Evolutionary conservation across 1,139 yeast genomes (phyloP).

Genomic region (Yamadazyma aaseri): DNA sequence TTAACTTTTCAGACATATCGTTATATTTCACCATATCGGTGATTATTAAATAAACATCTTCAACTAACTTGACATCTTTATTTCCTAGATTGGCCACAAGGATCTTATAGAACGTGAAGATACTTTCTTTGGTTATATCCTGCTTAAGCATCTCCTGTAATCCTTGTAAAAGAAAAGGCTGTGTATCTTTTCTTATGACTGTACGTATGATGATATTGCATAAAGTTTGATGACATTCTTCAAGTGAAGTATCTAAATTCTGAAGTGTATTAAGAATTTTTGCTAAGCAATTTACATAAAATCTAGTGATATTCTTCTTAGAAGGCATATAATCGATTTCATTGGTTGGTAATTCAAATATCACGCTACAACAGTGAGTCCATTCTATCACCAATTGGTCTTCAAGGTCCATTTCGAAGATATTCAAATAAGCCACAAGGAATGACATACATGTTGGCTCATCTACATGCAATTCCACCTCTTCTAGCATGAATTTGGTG

Average conservation of each 20-base stretch:
- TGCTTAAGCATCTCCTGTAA: constrained; percentile 19
- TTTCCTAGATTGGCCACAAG: constrained; percentile 25
- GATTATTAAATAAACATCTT: constrained; percentile 40
- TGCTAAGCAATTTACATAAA: constrained; percentile 20
- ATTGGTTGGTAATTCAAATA: constrained; percentile 27
- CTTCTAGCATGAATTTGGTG: constrained; percentile 18
- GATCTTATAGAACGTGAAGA: constrained; percentile 25
- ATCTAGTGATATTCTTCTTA: constrained; percentile 31
- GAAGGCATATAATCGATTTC: constrained; percentile 26
- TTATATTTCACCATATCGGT: constrained; percentile 26
- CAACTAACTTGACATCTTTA: constrained; percentile 36
- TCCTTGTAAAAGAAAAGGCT: constrained; percentile 18
- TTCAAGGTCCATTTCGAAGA: constrained; percentile 11
- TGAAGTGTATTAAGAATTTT: constrained; percentile 11
- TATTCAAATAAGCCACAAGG: constrained; percentile 13
- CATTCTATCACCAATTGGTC: constrained; percentile 16
- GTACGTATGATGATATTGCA: constrained; percentile 14
- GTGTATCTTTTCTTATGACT: constrained; percentile 20
- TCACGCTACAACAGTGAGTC: constrained; percentile 21
- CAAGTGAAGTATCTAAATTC: constrained; percentile 11
- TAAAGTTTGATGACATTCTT: constrained; percentile 4
- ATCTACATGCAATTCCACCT: constrained; percentile 33
- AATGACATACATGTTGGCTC: constrained; percentile 20
- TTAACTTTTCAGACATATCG: constrained; percentile 35
- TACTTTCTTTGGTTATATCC: constrained; percentile 13